Evolutionary conservation across 345 rosid species (phyloP).

Genomic region (Populus ilicifolia): DNA sequence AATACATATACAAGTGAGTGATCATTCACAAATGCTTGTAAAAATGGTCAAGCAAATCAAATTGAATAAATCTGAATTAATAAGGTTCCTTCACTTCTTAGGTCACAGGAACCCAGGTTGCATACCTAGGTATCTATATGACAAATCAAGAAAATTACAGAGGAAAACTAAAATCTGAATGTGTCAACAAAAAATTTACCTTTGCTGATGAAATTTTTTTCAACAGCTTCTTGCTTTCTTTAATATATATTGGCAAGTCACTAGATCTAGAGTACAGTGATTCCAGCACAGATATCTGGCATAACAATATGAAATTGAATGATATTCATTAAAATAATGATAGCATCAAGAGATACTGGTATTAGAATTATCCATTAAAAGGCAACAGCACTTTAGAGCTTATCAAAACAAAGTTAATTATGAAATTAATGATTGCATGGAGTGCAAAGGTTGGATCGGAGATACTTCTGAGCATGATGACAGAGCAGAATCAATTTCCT

Average conservation of each 20-base stretch:
- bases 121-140: not conserved
- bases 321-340: conserved; percentile 7
- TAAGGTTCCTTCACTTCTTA: not conserved
- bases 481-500: conserved; percentile 51
- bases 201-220: conserved; percentile 52
- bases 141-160: not conserved
- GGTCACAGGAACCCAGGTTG: not conserved
- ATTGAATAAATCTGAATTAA: too few relatives aligned
- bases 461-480: conserved; percentile 52
- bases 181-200: conserved; percentile 40
- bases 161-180: not conserved
- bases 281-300: conserved; percentile 69
- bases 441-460: not conserved
- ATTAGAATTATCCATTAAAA: not conserved
- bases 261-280: conserved; percentile 50
- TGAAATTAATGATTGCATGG: not conserved
- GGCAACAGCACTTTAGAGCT: not conserved
- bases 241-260: conserved; percentile 49
- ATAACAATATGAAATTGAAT: conserved; percentile 6
- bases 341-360: not conserved
- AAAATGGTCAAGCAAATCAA: too few relatives aligned
- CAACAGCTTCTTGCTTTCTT: conserved; percentile 48
- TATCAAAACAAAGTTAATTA: not conserved
- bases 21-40: too few relatives aligned
- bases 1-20: too few relatives aligned